phyloP scores from a whole-genome alignment of 257 asterid species.

The Penstemon davidsonii region DNA sequence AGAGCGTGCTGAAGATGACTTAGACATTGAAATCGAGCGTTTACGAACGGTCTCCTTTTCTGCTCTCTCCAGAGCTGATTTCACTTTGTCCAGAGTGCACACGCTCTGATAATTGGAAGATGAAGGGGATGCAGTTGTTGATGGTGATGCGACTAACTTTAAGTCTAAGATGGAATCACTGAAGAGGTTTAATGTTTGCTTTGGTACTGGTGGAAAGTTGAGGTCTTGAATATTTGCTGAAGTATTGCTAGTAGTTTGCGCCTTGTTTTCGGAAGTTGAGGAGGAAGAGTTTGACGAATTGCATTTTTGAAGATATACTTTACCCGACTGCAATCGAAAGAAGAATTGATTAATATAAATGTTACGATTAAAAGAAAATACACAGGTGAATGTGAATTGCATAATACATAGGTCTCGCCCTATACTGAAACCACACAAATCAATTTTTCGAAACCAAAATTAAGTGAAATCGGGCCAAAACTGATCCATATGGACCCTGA shows the following conservation, averaged over 20 bases:
- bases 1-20: conserved; percentile 52
- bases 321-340: conserved; percentile 63
- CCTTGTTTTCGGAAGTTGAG: conserved; percentile 41
- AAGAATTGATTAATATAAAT: too few species aligned
- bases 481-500: too few species aligned
- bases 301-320: conserved; percentile 68
- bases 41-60: conserved; percentile 39
- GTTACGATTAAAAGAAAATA: too few species aligned
- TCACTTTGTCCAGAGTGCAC: conserved; percentile 61
- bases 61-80: conserved; percentile 52
- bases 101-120: conserved; percentile 47
- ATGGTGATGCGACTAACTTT: conserved; percentile 44
- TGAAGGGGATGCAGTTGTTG: conserved; percentile 30
- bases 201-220: conserved; percentile 56
- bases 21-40: conserved; percentile 46
- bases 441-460: too few species aligned
- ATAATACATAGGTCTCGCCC: too few species aligned
- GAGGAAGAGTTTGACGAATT: conserved; percentile 53
- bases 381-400: too few species aligned
- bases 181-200: conserved; percentile 41
- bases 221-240: conserved; percentile 55
- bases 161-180: conserved; percentile 54
- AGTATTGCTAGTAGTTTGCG: conserved; percentile 22
- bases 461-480: too few species aligned
- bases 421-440: too few species aligned